Percentiles rank a stretch among this genome's conserved stretches.
Conservation (phyloP, 2,329 filamentous ascomycete genomes). For the Samsoniella hepiali region DNA sequence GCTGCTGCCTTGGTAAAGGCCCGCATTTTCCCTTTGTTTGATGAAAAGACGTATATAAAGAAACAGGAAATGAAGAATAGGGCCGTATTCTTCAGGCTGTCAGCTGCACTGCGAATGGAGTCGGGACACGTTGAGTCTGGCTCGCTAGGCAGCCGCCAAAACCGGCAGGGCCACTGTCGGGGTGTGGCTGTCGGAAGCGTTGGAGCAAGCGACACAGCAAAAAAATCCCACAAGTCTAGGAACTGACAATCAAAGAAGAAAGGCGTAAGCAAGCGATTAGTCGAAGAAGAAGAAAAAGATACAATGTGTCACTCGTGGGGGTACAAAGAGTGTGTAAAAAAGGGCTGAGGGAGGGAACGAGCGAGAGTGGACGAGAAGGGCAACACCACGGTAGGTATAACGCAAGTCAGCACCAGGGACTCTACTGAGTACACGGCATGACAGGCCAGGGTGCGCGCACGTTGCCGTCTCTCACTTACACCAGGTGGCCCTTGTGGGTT, state of each 20-base stretch:
- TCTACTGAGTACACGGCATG: neutral
- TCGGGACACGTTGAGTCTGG: constrained; percentile 1
- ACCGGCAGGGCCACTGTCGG: neutral
- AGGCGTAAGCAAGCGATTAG: neutral
- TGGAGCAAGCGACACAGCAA: neutral
- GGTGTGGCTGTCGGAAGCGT: no score
- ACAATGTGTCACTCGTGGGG: neutral
- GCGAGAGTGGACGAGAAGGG: neutral
- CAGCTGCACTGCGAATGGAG: neutral
- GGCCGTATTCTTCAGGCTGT: neutral
- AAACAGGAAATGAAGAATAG: neutral
- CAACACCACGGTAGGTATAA: neutral
- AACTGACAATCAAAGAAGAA: neutral
- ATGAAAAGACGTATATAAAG: neutral
- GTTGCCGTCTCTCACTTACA: constrained; percentile 7
- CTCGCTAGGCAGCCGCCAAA: constrained; percentile 4
- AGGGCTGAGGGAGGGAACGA: neutral
- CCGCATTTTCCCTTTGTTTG: constrained; percentile 24
- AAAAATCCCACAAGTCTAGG: no score
- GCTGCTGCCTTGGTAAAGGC: constrained; percentile 29
- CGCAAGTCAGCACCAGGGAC: neutral
- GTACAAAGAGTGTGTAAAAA: neutral
- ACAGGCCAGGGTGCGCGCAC: neutral
- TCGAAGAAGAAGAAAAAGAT: neutral
- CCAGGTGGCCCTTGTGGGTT: neutral